phyloP scores from a whole-genome alignment of 1,284 basidiomycete genomes.

The Malassezia brasiliensis region DNA sequence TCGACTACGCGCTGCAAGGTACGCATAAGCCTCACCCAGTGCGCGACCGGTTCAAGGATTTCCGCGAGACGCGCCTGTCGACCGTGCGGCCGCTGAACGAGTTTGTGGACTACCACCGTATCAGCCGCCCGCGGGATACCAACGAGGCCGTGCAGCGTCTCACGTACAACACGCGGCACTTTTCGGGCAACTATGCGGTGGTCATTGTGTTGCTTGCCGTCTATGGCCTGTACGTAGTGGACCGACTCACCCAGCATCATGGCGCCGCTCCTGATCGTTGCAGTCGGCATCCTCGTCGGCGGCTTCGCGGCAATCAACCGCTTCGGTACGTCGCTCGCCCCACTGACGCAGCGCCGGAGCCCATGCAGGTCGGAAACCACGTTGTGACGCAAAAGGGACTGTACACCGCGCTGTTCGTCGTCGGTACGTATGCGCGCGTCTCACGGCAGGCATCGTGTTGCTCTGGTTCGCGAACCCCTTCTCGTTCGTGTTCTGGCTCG shows the following conservation, averaged over 20 bases:
- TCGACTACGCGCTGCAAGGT: constrained; percentile 17
- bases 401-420: constrained; percentile 54
- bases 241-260: constrained; percentile 51
- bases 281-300: constrained; percentile 77
- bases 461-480: constrained; percentile 42
- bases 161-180: constrained; percentile 71
- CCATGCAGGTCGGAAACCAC: constrained; percentile 62
- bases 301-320: constrained; percentile 83
- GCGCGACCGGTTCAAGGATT: constrained; percentile 28
- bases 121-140: constrained; percentile 64
- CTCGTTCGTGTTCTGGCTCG: constrained; percentile 48
- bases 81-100: constrained; percentile 62
- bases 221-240: constrained; percentile 68
- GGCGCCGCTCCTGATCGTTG: constrained; percentile 69
- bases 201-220: constrained; percentile 71
- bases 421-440: constrained; percentile 27
- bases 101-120: constrained; percentile 70
- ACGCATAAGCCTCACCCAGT: constrained; percentile 16
- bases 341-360: constrained; percentile 31
- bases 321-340: constrained; percentile 60
- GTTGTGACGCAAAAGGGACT: constrained; percentile 64
- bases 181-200: constrained; percentile 65
- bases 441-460: constrained; percentile 28
- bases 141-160: constrained; percentile 58
- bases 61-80: constrained; percentile 68